Evolutionary conservation across 768 basidiomycete genomes (phyloP).

Genomic region (Hericium coralloides): DNA sequence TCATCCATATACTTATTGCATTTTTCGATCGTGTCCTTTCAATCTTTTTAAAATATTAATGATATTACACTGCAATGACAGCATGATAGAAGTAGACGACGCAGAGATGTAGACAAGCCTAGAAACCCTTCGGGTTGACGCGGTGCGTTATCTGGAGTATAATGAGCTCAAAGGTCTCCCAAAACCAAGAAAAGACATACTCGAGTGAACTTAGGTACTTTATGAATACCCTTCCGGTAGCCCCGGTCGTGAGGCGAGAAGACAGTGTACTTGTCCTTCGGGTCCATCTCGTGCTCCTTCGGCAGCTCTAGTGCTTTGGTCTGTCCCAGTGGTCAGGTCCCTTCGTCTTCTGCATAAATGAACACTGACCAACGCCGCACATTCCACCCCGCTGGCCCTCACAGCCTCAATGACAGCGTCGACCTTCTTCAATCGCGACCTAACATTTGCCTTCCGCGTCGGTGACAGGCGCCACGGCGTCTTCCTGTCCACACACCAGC

Average conservation of each 20-base stretch:
- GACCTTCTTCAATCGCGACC: conserved; percentile 83
- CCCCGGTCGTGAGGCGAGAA: conserved; percentile 62
- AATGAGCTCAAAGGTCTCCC: background rate
- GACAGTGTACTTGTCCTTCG: conserved; percentile 92
- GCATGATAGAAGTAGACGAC: background rate
- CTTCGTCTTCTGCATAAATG: background rate
- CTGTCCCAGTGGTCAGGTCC: conserved; percentile 29
- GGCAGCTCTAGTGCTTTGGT: conserved; percentile 72
- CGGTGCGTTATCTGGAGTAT: conserved; percentile 64
- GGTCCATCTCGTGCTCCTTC: conserved; percentile 87
- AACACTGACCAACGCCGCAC: conserved; percentile 59
- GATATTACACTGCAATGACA: conserved; percentile 2
- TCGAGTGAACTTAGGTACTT: conserved; percentile 95
- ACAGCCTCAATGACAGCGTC: conserved; percentile 91
- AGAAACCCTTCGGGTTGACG: conserved; percentile 91
- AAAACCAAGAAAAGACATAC: conserved; percentile 34
- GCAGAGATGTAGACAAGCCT: background rate
- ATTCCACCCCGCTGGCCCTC: conserved; percentile 70
- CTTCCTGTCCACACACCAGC: conserved; percentile 54
- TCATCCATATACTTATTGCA: background rate
- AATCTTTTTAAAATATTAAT: background rate
- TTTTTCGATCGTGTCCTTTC: background rate
- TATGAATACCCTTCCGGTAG: conserved; percentile 93
- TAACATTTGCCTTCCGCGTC: conserved; percentile 88
- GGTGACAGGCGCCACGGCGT: conserved; percentile 86